These are phyloP conservation scores for Diplocarpon mali DNA, from an alignment of 2,329 filamentous ascomycete genomes.

Conservation along the genomic window DNA sequence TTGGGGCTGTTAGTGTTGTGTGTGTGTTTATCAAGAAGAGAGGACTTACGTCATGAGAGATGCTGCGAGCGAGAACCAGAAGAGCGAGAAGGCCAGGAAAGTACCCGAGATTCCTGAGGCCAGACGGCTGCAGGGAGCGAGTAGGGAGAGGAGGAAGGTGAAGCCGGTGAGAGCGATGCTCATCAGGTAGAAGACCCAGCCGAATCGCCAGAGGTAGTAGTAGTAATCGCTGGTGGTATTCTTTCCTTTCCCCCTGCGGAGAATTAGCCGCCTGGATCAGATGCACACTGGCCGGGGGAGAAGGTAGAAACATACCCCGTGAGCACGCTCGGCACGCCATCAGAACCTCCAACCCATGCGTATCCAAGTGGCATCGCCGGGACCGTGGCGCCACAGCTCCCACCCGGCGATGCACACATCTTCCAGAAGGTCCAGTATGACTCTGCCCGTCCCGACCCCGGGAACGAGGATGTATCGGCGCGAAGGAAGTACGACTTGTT, in stretches of 20 bases:
- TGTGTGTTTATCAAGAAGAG: constrained; percentile 8
- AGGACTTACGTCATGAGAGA: constrained; percentile 63
- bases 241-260: constrained; percentile 38
- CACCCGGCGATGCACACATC: constrained; percentile 57
- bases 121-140: constrained; percentile 61
- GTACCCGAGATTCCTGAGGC: constrained; percentile 56
- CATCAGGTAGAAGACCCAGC: constrained; percentile 85
- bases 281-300: neutral
- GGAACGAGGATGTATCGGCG: constrained; percentile 63
- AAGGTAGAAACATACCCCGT: constrained; percentile 33
- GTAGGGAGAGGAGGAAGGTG: constrained; percentile 55
- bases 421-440: constrained; percentile 91
- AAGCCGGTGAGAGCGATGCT: constrained; percentile 65
- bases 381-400: constrained; percentile 50
- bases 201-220: constrained; percentile 82
- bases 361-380: constrained; percentile 61
- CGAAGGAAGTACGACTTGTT: constrained; percentile 77
- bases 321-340: constrained; percentile 42
- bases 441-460: constrained; percentile 46
- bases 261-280: neutral
- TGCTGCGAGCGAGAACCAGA: constrained; percentile 57
- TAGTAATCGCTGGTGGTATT: constrained; percentile 48
- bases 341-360: constrained; percentile 49
- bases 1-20: constrained; percentile 25
- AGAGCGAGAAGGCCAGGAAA: constrained; percentile 46